These are phyloP conservation scores for Neurospora sp. DNA, from an alignment of 495 filamentous ascomycete species.

Conservation along the genomic window DNA sequence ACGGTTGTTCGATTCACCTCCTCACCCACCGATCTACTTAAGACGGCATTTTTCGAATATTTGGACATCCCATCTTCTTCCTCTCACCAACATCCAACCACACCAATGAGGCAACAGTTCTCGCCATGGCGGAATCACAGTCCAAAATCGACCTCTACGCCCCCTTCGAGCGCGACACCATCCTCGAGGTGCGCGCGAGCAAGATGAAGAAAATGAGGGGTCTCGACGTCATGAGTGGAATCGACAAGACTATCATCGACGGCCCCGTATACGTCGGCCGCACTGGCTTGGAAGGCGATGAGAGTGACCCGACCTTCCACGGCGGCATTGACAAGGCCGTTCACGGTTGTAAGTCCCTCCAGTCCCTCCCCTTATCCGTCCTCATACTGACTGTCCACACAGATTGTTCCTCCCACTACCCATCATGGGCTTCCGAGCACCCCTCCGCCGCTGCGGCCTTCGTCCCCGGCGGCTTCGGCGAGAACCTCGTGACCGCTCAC, in stretches of 20 bases:
- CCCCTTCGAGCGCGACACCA: conserved; percentile 31
- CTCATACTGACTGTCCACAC: background rate
- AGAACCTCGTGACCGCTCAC: conserved; percentile 41
- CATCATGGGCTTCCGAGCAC: conserved; percentile 34
- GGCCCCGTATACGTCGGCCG: conserved; percentile 32
- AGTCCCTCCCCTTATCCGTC: background rate
- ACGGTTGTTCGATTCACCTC: background rate
- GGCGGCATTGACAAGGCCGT: conserved; percentile 47
- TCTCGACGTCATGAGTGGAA: conserved; percentile 35
- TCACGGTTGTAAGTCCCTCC: conserved; percentile 37
- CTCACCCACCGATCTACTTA: background rate
- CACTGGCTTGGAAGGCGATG: conserved; percentile 41
- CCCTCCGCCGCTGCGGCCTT: conserved; percentile 34
- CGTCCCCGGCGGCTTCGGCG: conserved; percentile 43
- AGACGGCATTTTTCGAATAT: background rate
- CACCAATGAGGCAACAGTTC: background rate
- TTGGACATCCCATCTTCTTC: background rate
- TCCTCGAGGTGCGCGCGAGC: conserved; percentile 44
- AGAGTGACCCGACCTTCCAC: conserved; percentile 46
- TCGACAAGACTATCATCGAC: conserved; percentile 36
- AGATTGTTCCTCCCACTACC: conserved; percentile 46
- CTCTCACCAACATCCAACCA: background rate
- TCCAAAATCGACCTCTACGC: conserved; percentile 27
- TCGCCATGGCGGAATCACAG: conserved; percentile 10
- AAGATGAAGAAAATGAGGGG: conserved; percentile 39